These are phyloP conservation scores for Raddia guianensis DNA, from an alignment of 176 grass and related monocot genomes.

Conservation along the genomic window DNA sequence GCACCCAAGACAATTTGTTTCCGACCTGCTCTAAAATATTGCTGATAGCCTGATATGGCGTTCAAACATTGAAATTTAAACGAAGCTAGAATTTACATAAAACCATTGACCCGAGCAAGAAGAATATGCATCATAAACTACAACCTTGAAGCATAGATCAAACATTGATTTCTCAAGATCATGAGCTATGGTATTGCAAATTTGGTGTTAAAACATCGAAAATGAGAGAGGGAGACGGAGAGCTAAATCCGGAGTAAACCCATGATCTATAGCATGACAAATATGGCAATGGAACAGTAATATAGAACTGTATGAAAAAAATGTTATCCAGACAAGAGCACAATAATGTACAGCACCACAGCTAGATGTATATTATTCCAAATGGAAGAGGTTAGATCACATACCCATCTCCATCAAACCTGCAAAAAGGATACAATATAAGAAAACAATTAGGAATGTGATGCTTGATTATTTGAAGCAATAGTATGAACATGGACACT, in stretches of 20 bases:
- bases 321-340: not conserved
- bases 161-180: not conserved
- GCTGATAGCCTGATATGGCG: not conserved
- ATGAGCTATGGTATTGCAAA: not conserved
- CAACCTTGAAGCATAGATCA: no score
- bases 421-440: constrained; percentile 40
- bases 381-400: constrained; percentile 28
- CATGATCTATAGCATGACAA: not conserved
- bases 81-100: not conserved
- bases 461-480: not conserved
- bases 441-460: constrained; percentile 5
- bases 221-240: not conserved
- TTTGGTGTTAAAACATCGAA: not conserved
- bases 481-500: not conserved
- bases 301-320: not conserved
- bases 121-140: no score
- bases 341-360: not conserved
- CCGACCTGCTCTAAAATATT: not conserved
- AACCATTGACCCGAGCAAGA: not conserved
- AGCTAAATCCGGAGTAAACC: not conserved
- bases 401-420: constrained; percentile 99
- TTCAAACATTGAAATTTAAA: not conserved
- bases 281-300: not conserved
- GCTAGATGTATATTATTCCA: not conserved
- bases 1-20: not conserved